Evolutionary conservation across 257 asterid genomes (phyloP).

Genomic region (Datura wrightii): DNA sequence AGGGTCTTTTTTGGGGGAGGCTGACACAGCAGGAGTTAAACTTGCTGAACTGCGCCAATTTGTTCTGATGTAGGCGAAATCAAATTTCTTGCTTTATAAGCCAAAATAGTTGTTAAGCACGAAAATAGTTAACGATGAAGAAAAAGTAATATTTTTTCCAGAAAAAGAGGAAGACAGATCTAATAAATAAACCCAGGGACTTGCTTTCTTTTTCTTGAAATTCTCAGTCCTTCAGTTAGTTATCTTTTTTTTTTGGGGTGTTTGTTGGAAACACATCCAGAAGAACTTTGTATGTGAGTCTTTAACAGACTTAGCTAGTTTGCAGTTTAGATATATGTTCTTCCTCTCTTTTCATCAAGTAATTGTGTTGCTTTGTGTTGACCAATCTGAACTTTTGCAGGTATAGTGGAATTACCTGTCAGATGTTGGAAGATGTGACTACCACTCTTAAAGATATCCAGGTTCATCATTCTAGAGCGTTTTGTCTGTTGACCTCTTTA

Average conservation of each 20-base stretch:
- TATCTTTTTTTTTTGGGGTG: background rate
- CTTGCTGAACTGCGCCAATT: background rate
- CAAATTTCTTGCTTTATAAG: background rate
- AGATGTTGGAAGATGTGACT: constrained; percentile 77
- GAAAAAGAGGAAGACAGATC: background rate
- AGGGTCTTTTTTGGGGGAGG: background rate
- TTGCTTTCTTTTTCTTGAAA: background rate
- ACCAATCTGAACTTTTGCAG: constrained; percentile 51
- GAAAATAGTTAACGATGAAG: background rate
- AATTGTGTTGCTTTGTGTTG: constrained; percentile 26
- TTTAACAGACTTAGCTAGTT: background rate
- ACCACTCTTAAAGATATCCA: constrained; percentile 89
- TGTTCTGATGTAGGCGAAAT: background rate
- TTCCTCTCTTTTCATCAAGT: constrained; percentile 13
- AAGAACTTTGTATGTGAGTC: background rate
- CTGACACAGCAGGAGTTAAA: background rate
- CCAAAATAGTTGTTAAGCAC: background rate
- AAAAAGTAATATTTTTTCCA: background rate
- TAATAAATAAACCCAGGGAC: background rate
- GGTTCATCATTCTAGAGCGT: constrained; percentile 51
- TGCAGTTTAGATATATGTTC: background rate
- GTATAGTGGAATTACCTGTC: constrained; percentile 91
- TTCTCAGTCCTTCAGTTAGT: background rate
- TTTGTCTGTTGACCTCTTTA: background rate
- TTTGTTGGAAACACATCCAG: background rate